Evolutionary conservation across 83 land plant genomes (phyloP), one percentile per base, ranked within the genome.

Genomic region (Diphasiastrum complanatum): DNA sequence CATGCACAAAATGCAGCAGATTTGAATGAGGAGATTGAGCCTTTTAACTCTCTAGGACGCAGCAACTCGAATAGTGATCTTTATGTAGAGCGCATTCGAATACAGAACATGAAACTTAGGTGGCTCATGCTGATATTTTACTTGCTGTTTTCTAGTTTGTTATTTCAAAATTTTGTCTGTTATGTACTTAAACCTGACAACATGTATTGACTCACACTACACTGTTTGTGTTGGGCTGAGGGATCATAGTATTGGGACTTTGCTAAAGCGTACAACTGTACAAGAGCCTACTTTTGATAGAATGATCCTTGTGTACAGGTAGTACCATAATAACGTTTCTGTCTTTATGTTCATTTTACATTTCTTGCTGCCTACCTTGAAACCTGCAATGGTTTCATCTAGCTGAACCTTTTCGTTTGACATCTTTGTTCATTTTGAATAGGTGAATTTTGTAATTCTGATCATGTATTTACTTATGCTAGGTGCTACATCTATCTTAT

Each of bases 251-350:
- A 16, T 78, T 34, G 52, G 64, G 47, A 88, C 79, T 66, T 68
- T 92, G 49, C 51, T 81, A 48, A 46, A 79, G 40, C 72, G 80
- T 56, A 76, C 71, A 46, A 92, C 88, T 14, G 75, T 85, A 34
- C 98, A 92, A 64, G 98, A 92, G 64, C 98, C 98, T 11, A 88
- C 95, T 30, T 92, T 92, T 75, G 91, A 92, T 52, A 71, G 96
- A 53, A 83, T 92, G 24, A 88, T 92, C 68, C 79, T 92, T 51
- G 79, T 92, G 23, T 92, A 92, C 81, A 85, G 98, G 98, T 84
- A 75, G 33, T 38, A 26, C 18, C 1, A 59, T 24, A 2, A 31
- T 33, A 38, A 33, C 34, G 36, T 4, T 4, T 3, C 36, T 5
- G 18, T 16, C 41, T 2, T 56, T 34, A 37, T 51, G 4, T 18